phyloP scores from a whole-genome alignment of 2,329 filamentous ascomycete genomes.

The Ascochyta rabiei region DNA sequence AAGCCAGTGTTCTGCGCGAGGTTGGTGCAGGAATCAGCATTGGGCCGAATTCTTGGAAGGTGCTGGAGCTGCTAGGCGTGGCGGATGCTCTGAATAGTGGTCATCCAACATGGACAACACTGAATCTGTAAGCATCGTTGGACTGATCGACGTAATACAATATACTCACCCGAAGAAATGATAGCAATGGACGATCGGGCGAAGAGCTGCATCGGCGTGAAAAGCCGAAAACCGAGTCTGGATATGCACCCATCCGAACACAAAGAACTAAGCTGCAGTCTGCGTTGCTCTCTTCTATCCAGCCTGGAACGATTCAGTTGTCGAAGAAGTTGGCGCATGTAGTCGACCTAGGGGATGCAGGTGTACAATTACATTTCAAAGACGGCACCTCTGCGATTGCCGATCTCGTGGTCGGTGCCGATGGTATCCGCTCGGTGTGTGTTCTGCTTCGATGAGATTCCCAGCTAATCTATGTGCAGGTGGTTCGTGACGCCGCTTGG shows the following conservation, averaged over 20 bases:
- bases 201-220: constrained; percentile 33
- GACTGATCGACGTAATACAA: background rate
- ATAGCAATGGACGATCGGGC: constrained; percentile 44
- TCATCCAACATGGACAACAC: constrained; percentile 40
- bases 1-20: constrained; percentile 53
- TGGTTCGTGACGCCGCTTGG: constrained; percentile 51
- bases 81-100: constrained; percentile 41
- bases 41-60: constrained; percentile 55
- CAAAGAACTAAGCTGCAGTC: constrained; percentile 52
- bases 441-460: constrained; percentile 30
- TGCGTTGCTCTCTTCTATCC: constrained; percentile 56
- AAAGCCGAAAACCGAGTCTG: background rate
- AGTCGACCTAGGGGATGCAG: constrained; percentile 45
- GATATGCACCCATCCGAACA: constrained; percentile 16
- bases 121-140: constrained; percentile 36
- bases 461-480: constrained; percentile 32
- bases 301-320: constrained; percentile 52
- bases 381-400: constrained; percentile 50
- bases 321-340: constrained; percentile 53
- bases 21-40: constrained; percentile 58
- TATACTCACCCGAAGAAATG: background rate
- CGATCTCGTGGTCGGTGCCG: constrained; percentile 58
- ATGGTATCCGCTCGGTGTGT: constrained; percentile 54
- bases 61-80: constrained; percentile 55
- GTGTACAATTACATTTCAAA: constrained; percentile 47